Evolutionary conservation across 805 yeast species (phyloP).

Genomic region (Blastobotrys terrestris): DNA sequence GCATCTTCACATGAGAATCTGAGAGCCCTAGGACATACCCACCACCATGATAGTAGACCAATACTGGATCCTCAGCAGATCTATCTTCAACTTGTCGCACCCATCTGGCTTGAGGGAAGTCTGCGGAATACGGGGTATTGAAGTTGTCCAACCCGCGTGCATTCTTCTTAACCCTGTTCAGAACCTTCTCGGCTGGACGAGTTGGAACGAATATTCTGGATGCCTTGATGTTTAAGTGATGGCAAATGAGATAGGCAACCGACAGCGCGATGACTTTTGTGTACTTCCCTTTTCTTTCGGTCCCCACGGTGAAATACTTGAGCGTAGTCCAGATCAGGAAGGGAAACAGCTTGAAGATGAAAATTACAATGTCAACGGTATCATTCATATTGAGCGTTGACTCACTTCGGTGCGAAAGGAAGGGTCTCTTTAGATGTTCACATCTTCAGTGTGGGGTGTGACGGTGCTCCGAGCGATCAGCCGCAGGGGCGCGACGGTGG

Average conservation of each 20-base stretch:
- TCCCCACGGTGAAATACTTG: conserved; percentile 7
- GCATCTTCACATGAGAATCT: conserved; percentile 5
- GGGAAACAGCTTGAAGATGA: not conserved
- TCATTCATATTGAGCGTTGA: not conserved
- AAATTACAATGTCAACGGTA: not conserved
- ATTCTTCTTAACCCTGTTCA: not conserved
- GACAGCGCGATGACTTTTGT: conserved; percentile 4
- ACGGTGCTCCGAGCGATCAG: too few relatives aligned
- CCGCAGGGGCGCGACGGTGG: conserved; percentile 1
- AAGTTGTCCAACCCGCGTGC: conserved; percentile 2
- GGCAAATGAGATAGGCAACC: not conserved
- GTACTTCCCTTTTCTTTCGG: conserved; percentile 6
- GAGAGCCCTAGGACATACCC: conserved; percentile 11
- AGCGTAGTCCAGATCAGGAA: conserved; percentile 1
- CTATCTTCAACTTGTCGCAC: conserved; percentile 10
- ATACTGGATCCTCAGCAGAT: conserved; percentile 12
- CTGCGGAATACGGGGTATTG: not conserved
- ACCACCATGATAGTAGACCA: conserved; percentile 16
- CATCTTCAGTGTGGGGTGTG: too few relatives aligned
- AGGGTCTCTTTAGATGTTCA: too few relatives aligned
- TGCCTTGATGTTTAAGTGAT: not conserved
- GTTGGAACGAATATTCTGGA: conserved; percentile 5
- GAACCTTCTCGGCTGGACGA: not conserved
- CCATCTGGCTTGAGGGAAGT: conserved; percentile 6
- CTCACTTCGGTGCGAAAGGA: too few relatives aligned